Percentiles rank a stretch among this genome's conserved stretches.
These are phyloP conservation scores for Obba rivulosa DNA, from an alignment of 768 basidiomycete species.

Conservation along the genomic window DNA sequence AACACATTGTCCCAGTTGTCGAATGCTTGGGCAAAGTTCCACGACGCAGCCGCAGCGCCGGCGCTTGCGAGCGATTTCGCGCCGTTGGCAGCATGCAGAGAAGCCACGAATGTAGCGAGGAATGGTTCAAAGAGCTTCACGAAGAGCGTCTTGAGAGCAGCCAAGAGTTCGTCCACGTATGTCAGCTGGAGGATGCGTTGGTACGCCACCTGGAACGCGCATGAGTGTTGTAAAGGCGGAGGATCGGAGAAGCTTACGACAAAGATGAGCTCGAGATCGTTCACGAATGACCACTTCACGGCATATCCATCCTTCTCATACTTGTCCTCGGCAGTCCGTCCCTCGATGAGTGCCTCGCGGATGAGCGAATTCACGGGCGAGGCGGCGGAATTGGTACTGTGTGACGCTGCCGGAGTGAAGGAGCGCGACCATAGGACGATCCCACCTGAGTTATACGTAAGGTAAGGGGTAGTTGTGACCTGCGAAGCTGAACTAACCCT, in stretches of 20 bases:
- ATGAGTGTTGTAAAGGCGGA: neutral
- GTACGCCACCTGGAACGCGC: constrained; percentile 73
- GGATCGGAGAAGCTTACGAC: constrained; percentile 54
- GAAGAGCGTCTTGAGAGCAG: constrained; percentile 77
- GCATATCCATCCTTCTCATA: constrained; percentile 95
- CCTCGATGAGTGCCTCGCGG: constrained; percentile 76
- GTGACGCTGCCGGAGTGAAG: constrained; percentile 66
- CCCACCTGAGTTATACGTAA: constrained; percentile 53
- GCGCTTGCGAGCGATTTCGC: constrained; percentile 34
- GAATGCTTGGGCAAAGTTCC: constrained; percentile 69
- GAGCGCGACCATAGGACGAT: constrained; percentile 93
- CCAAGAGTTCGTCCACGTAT: constrained; percentile 86
- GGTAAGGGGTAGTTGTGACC: neutral
- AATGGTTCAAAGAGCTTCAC: constrained; percentile 84
- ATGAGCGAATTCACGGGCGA: constrained; percentile 29
- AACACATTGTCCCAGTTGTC: constrained; percentile 81
- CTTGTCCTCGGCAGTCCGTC: constrained; percentile 71
- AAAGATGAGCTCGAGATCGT: constrained; percentile 94
- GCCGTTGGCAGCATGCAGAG: constrained; percentile 59
- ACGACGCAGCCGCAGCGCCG: constrained; percentile 35
- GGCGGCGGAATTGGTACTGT: constrained; percentile 19
- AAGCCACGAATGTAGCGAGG: constrained; percentile 76
- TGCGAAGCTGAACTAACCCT: constrained; percentile 46
- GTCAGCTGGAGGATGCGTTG: constrained; percentile 93
- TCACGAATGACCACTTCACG: constrained; percentile 91